phyloP scores from a whole-genome alignment of 2,329 filamentous ascomycete genomes.

The Penicillium sp. region DNA sequence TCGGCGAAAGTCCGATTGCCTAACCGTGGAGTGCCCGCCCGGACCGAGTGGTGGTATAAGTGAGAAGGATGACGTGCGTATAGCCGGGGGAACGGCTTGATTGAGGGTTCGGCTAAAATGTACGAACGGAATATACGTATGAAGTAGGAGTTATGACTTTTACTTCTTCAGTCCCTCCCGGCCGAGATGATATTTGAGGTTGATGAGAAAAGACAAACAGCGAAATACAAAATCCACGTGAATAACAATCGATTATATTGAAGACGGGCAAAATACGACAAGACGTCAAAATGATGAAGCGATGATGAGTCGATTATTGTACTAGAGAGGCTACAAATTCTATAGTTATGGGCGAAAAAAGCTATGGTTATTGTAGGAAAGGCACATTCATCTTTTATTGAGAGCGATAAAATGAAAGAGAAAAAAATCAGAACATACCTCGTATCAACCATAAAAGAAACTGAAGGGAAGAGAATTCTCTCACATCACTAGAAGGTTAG shows the following conservation, averaged over 20 bases:
- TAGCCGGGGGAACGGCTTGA: neutral
- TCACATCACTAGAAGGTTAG: too few relatives aligned
- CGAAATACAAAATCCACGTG: too few relatives aligned
- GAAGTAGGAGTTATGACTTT: neutral
- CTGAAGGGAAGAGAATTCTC: neutral
- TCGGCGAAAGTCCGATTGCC: constrained; percentile 27
- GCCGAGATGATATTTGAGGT: neutral
- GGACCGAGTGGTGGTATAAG: neutral
- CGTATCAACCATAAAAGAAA: neutral
- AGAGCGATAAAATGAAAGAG: neutral
- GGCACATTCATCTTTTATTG: neutral
- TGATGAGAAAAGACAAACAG: neutral
- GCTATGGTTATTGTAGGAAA: neutral
- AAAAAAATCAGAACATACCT: neutral
- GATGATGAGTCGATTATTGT: neutral
- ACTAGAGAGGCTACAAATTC: neutral
- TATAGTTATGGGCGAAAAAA: too few relatives aligned
- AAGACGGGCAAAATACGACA: too few relatives aligned
- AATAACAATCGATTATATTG: neutral
- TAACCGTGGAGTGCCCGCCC: constrained; percentile 6
- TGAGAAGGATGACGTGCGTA: neutral
- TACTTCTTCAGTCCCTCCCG: neutral
- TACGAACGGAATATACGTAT: neutral
- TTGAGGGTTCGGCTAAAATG: neutral
- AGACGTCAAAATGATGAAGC: neutral